phyloP scores from a whole-genome alignment of 2,329 filamentous ascomycete genomes.

The Cladosporium phlei region DNA sequence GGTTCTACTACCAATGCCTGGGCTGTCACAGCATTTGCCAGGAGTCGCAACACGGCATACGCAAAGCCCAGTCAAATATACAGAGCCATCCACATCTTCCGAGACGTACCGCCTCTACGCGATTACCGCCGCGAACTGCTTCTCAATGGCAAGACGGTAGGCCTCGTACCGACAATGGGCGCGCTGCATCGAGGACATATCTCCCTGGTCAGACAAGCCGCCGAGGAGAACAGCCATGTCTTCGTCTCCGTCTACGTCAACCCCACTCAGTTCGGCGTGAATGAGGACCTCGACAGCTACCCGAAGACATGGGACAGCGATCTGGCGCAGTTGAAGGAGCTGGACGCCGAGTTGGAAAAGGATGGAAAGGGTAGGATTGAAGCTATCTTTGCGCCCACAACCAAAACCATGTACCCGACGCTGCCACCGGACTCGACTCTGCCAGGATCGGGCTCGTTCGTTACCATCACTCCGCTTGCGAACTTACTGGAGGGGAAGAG shows the following conservation, averaged over 20 bases:
- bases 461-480: constrained; percentile 81
- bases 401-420: constrained; percentile 80
- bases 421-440: constrained; percentile 68
- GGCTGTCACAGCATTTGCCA: background rate
- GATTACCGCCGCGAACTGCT: constrained; percentile 63
- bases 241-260: constrained; percentile 94
- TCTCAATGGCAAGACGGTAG: constrained; percentile 66
- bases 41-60: background rate
- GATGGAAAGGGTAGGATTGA: constrained; percentile 51
- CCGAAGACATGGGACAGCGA: constrained; percentile 85
- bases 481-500: constrained; percentile 77
- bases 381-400: constrained; percentile 81
- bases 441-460: constrained; percentile 77
- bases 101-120: constrained; percentile 67
- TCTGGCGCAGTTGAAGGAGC: constrained; percentile 57
- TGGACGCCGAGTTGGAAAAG: constrained; percentile 68
- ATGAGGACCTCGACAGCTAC: constrained; percentile 84
- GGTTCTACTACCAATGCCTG: background rate
- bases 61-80: background rate
- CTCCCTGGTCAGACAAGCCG: constrained; percentile 77
- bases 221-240: constrained; percentile 76
- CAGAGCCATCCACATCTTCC: constrained; percentile 63
- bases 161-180: constrained; percentile 95
- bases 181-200: constrained; percentile 91
- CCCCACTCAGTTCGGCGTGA: constrained; percentile 87